Percentiles rank a stretch among this genome's conserved stretches.
These are phyloP conservation scores for Amanita inopinata DNA, from an alignment of 768 basidiomycete genomes.

Conservation along the genomic window DNA sequence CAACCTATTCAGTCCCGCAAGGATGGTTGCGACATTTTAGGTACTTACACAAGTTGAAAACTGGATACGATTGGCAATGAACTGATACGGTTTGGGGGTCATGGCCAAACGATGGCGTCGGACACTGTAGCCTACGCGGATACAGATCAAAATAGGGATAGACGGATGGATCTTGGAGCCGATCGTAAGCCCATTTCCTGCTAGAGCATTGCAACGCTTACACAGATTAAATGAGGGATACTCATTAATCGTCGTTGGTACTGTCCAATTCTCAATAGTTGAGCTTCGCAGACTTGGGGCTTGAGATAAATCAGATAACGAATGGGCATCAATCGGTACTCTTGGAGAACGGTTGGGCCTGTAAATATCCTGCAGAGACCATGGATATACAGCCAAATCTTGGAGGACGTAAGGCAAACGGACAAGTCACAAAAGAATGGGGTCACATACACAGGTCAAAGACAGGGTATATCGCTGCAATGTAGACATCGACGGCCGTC, in stretches of 20 bases:
- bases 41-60: constrained; percentile 23
- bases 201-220: constrained; percentile 9
- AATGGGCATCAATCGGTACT: too few relatives aligned
- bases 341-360: too few relatives aligned
- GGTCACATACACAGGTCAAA: too few relatives aligned
- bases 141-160: constrained; percentile 37
- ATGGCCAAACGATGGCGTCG: constrained; percentile 18
- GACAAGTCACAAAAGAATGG: too few relatives aligned
- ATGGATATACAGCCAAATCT: too few relatives aligned
- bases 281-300: too few relatives aligned
- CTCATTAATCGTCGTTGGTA: constrained; percentile 9
- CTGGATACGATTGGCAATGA: constrained; percentile 15
- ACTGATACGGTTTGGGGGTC: neutral
- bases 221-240: constrained; percentile 28
- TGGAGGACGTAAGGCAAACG: too few relatives aligned
- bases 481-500: too few relatives aligned
- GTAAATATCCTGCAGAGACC: too few relatives aligned
- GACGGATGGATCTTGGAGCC: constrained; percentile 15
- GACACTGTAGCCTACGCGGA: constrained; percentile 19
- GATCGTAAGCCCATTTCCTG: neutral
- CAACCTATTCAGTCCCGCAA: constrained; percentile 1
- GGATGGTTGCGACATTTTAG: neutral
- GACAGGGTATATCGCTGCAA: constrained; percentile 20
- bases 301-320: too few relatives aligned
- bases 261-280: neutral